These are phyloP conservation scores for Cyathus striatus DNA, from an alignment of 768 basidiomycete genomes.

Conservation along the genomic window DNA sequence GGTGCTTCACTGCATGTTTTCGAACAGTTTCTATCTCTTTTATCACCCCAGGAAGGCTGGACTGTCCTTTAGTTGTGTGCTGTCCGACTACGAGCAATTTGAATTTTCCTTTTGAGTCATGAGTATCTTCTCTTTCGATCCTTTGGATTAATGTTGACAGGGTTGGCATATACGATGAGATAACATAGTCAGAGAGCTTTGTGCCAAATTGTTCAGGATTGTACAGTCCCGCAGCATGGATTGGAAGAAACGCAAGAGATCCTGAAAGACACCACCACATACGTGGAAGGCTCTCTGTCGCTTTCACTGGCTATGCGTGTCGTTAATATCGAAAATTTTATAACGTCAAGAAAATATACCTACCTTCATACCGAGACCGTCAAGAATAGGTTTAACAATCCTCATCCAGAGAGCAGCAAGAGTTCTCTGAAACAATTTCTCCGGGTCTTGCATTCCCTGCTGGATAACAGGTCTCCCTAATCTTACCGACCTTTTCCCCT, in stretches of 20 bases:
- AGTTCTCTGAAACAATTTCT: neutral
- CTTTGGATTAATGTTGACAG: neutral
- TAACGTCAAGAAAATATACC: neutral
- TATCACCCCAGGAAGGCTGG: too few species aligned
- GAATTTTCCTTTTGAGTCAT: neutral
- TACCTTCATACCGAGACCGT: neutral
- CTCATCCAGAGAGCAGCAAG: neutral
- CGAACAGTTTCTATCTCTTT: neutral
- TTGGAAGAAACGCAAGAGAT: neutral
- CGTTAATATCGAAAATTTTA: neutral
- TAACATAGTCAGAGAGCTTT: neutral
- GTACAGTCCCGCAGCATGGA: neutral
- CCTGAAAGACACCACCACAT: neutral
- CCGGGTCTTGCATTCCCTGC: neutral
- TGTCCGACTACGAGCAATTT: neutral
- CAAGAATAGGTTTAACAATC: neutral
- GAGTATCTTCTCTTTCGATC: neutral
- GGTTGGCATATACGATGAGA: neutral
- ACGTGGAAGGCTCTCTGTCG: neutral
- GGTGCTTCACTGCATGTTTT: neutral
- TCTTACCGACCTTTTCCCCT: neutral
- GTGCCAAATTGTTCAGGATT: neutral
- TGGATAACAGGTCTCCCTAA: too few species aligned
- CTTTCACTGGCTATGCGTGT: neutral
- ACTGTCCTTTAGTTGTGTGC: neutral